A percentile compares a stretch with the other conserved stretches of the same genome.
These are phyloP conservation scores for Ulvella scutata DNA, from an alignment of 139 green algal genomes.

Conservation along the genomic window DNA sequence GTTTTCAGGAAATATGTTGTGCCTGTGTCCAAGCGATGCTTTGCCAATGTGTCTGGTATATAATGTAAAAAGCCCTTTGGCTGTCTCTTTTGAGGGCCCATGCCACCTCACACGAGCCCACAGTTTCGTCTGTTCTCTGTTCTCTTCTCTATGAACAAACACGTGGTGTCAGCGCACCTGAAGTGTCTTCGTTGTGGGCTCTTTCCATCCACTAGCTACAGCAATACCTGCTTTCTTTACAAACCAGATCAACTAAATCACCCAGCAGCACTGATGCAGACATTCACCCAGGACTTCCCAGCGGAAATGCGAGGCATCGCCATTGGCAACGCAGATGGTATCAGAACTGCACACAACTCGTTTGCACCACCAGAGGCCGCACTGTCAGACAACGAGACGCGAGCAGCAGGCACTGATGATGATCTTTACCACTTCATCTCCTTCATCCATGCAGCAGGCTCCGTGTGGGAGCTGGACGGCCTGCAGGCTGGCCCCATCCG, in stretches of 20 bases:
- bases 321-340: slow-evolving; percentile 88
- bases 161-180: no score
- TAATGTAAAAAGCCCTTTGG: no score
- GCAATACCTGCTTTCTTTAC: no score
- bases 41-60: no score
- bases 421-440: slow-evolving; percentile 31
- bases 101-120: no score
- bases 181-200: no score
- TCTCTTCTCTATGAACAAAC: no score
- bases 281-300: slow-evolving; percentile 78
- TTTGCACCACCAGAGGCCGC: slow-evolving; percentile 83
- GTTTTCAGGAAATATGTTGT: no score
- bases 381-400: slow-evolving; percentile 48
- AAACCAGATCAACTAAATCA: not conserved
- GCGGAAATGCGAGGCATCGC: slow-evolving; percentile 68
- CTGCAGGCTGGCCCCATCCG: slow-evolving; percentile 84
- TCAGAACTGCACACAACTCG: slow-evolving; percentile 85
- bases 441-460: slow-evolving; percentile 41
- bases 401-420: slow-evolving; percentile 25
- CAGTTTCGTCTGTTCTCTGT: no score
- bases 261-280: slow-evolving; percentile 1
- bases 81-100: no score
- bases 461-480: slow-evolving; percentile 91
- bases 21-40: no score
- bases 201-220: no score